Base-by-base conservation (phyloP, 108 stramenopile species). In the Cyclotella sp. region DNA sequence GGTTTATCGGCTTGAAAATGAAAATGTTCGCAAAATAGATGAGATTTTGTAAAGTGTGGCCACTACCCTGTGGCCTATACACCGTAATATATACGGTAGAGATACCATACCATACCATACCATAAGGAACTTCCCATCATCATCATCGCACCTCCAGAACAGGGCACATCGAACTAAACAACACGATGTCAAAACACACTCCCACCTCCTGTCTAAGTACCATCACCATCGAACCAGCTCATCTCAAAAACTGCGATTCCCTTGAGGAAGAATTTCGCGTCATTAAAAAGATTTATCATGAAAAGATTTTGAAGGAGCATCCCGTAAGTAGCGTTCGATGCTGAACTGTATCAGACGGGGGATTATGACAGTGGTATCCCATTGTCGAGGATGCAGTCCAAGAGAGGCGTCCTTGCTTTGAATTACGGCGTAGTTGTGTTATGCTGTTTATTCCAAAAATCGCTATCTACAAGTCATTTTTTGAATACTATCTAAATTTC, bases 201-300 rank as follows among this genome's bases (percentile, higher is more conserved):
- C 61, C 58, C 16, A 62, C 63, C 24, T 66, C 43, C 15, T 58
- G 60, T 65, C 65, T 64, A 27, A 44, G 24, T 5, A 16, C 60
- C 34, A 61, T 61, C 79, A 70, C 69, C 83, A 63, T 59, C 54
- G 68, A 68, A 19, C 74, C 74, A 34, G 41, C 77, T 52, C 46
- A 46, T 67, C 76, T 84, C 49, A 74, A 78, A 15, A 42, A 63
- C 46, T 80, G 73, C 49, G 69, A 69, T 57, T 53, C 52, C 34
- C 11, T 81, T 0, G 58, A 70, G 11, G 84, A 82, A 4, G 79
- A 85, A 40, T 85, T 85, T 65, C 72, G 72, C 27, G 60, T 83
- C 43, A 52, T 85, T 27, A 78, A 74, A 45, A 85, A 68, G 72
- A 40, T 63, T 30, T 82, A 74, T 51, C 62, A 61, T 39, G 49